Conservation (phyloP, 768 basidiomycete genomes). For the Leccinum disarticulatum region DNA sequence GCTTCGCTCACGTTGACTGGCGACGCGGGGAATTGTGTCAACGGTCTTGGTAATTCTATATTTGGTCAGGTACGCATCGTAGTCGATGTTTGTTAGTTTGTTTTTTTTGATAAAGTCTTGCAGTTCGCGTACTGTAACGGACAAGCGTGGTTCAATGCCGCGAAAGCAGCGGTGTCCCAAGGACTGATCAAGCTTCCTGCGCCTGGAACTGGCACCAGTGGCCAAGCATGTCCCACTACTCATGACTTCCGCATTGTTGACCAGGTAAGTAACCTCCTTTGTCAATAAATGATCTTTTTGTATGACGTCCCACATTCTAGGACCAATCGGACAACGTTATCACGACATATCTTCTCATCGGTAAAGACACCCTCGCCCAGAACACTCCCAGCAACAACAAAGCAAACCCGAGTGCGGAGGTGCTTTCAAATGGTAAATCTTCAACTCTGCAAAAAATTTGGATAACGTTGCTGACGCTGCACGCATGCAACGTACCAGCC, state of each 20-base stretch:
- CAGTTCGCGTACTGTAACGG: slow-evolving; percentile 31
- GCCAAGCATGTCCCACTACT: slow-evolving; percentile 27
- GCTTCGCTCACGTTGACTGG: slow-evolving; percentile 23
- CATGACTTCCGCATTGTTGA: slow-evolving; percentile 30
- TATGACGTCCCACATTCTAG: slow-evolving; percentile 7
- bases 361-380: slow-evolving; percentile 24
- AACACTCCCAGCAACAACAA: slow-evolving; percentile 26
- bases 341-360: slow-evolving; percentile 29
- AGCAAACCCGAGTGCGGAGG: slow-evolving; percentile 25
- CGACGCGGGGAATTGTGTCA: slow-evolving; percentile 22
- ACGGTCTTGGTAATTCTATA: slow-evolving; percentile 21
- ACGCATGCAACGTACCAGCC: slow-evolving; percentile 10
- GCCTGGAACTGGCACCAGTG: slow-evolving; percentile 20
- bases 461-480: neutral
- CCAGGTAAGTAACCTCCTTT: slow-evolving; percentile 11
- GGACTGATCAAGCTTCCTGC: slow-evolving; percentile 21
- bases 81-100: neutral
- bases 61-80: slow-evolving; percentile 23
- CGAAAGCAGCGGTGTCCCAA: slow-evolving; percentile 17
- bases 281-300: neutral
- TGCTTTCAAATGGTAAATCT: slow-evolving; percentile 24
- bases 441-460: neutral
- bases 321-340: slow-evolving; percentile 31
- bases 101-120: neutral
- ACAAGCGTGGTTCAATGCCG: slow-evolving; percentile 24